Evolutionary conservation across 306 rosid genomes (phyloP).

Genomic region (Mimosa bimucronata): DNA sequence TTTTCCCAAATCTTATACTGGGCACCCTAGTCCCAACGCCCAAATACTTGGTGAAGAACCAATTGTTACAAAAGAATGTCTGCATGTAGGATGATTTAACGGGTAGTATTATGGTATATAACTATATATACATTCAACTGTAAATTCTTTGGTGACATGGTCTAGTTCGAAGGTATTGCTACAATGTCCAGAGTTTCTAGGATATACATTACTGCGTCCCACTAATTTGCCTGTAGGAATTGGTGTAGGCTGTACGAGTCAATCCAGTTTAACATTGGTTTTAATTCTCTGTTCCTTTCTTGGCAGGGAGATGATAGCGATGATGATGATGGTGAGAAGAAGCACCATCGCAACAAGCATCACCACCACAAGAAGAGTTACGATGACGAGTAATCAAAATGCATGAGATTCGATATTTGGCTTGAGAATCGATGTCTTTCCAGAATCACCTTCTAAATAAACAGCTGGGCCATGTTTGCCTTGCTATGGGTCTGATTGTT

Average conservation of each 20-base stretch:
- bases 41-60: background rate
- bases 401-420: background rate
- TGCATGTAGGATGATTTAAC: background rate
- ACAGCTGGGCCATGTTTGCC: constrained; percentile 45
- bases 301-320: constrained; percentile 58
- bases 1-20: background rate
- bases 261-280: background rate
- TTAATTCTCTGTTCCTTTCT: constrained; percentile 15
- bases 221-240: background rate
- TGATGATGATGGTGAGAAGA: constrained; percentile 66
- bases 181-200: constrained; percentile 2
- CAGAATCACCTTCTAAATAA: constrained; percentile 60
- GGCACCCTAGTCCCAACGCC: background rate
- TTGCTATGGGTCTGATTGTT: constrained; percentile 29
- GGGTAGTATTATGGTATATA: background rate
- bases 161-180: background rate
- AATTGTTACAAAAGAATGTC: background rate
- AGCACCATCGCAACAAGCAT: constrained; percentile 58
- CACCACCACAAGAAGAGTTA: constrained; percentile 64
- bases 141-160: background rate
- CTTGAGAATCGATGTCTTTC: constrained; percentile 47
- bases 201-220: background rate
- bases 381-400: constrained; percentile 66
- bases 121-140: background rate
- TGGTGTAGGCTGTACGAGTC: background rate